These are phyloP conservation scores for Pneumocystis jirovecii DNA, from an alignment of 1,139 yeast genomes.

Conservation along the genomic window DNA sequence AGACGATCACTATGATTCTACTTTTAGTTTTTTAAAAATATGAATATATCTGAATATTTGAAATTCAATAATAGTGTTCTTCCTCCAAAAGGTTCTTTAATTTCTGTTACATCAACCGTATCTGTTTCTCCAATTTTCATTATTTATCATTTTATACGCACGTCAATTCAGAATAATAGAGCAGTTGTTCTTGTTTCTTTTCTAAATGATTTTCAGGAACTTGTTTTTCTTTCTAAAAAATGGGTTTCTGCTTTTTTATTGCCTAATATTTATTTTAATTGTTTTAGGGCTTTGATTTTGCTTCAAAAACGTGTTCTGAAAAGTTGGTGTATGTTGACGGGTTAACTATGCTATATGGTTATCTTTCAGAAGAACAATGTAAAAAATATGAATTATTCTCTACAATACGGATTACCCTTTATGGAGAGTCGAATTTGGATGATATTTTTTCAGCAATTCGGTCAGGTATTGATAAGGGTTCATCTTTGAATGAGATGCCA, in stretches of 20 bases:
- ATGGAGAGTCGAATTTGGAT: conserved; percentile 4
- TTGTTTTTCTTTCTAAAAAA: conserved; percentile 6
- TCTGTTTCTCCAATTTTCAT: neutral
- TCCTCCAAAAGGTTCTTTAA: neutral
- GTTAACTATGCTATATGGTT: conserved; percentile 4
- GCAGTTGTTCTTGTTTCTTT: conserved; percentile 13
- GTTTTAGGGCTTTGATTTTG: conserved; percentile 1
- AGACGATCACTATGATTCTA: conserved; percentile 1
- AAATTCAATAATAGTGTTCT: conserved; percentile 4
- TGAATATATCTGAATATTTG: conserved; percentile 10
- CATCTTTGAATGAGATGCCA: neutral
- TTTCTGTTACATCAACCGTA: neutral
- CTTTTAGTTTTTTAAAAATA: neutral
- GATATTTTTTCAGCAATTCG: neutral
- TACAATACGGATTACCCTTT: neutral
- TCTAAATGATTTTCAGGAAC: conserved; percentile 8
- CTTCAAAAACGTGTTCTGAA: neutral
- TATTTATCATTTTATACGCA: neutral
- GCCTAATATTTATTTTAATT: neutral
- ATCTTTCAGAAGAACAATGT: neutral
- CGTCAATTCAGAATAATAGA: neutral
- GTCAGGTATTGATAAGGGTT: neutral
- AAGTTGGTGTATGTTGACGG: conserved; percentile 11
- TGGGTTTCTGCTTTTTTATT: conserved; percentile 3
- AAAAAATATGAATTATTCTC: neutral